Conservation (phyloP, 768 basidiomycete genomes). For the Mycena venus region DNA sequence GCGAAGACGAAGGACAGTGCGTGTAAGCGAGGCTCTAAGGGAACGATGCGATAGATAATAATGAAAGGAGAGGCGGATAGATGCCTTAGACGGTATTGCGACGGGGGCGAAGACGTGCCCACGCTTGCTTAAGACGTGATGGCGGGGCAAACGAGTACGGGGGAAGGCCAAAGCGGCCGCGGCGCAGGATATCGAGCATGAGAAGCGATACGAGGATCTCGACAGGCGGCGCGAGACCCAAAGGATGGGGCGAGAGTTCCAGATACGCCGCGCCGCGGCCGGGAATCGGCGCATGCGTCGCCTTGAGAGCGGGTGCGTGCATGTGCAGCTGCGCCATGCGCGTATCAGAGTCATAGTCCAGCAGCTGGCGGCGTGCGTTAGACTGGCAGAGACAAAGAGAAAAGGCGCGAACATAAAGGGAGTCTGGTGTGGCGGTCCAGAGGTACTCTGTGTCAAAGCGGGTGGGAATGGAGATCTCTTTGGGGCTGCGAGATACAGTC, state of each 20-base stretch:
- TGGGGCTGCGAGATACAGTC: slow-evolving; percentile 54
- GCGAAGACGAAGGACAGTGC: neutral
- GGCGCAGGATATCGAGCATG: slow-evolving; percentile 74
- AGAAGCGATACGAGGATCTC: slow-evolving; percentile 63
- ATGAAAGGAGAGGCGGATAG: neutral
- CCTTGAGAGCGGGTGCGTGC: slow-evolving; percentile 62
- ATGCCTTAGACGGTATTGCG: slow-evolving; percentile 1
- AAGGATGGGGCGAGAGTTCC: slow-evolving; percentile 24
- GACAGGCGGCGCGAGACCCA: slow-evolving; percentile 16
- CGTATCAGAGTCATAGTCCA: slow-evolving; percentile 65
- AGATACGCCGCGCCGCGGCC: slow-evolving; percentile 22
- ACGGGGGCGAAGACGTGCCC: slow-evolving; percentile 17
- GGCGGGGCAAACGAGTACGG: slow-evolving; percentile 59
- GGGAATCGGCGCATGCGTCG: slow-evolving; percentile 48
- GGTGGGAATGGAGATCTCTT: slow-evolving; percentile 70
- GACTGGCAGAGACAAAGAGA: neutral
- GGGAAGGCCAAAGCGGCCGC: slow-evolving; percentile 67
- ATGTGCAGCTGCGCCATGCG: slow-evolving; percentile 49
- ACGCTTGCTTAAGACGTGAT: slow-evolving; percentile 17
- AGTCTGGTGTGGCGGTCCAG: slow-evolving; percentile 70
- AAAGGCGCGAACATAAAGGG: slow-evolving; percentile 59
- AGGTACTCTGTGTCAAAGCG: slow-evolving; percentile 74
- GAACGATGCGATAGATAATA: neutral
- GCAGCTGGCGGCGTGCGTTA: slow-evolving; percentile 51
- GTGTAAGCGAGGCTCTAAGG: neutral